Percentiles rank a stretch among this genome's conserved stretches.
phyloP scores from a whole-genome alignment of 495 filamentous ascomycete species.

The Durotheca rogersii region DNA sequence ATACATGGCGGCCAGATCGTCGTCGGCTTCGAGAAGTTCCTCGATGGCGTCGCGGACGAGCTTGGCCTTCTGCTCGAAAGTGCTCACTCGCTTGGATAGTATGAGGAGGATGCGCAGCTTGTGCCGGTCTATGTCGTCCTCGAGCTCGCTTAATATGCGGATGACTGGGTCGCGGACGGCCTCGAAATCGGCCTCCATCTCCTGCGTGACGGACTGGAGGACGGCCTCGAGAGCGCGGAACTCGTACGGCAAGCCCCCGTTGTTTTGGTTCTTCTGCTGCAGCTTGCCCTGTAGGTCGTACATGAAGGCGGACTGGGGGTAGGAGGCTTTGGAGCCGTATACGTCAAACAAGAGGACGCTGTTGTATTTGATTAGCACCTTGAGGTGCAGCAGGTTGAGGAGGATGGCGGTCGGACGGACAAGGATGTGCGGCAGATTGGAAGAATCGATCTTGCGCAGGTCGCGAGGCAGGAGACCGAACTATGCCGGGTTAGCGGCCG shows the following conservation, averaged over 20 bases:
- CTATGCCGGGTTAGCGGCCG: constrained; percentile 50
- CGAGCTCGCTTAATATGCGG: constrained; percentile 79
- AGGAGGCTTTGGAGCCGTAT: constrained; percentile 91
- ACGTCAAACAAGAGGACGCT: constrained; percentile 93
- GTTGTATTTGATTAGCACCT: constrained; percentile 91
- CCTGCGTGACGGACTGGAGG: constrained; percentile 77
- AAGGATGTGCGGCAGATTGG: constrained; percentile 92
- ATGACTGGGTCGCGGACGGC: constrained; percentile 89
- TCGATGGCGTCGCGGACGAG: constrained; percentile 94
- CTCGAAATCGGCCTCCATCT: constrained; percentile 90
- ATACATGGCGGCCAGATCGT: constrained; percentile 95
- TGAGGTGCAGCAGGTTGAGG: constrained; percentile 89
- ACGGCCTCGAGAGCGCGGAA: constrained; percentile 80
- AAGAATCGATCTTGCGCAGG: constrained; percentile 97
- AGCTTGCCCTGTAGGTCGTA: constrained; percentile 76
- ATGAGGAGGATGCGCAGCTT: constrained; percentile 87
- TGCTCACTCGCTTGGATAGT: constrained; percentile 91
- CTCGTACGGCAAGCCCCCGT: constrained; percentile 64
- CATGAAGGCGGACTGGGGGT: constrained; percentile 94
- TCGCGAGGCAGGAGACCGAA: constrained; percentile 95
- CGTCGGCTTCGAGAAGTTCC: constrained; percentile 95
- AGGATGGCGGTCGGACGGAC: constrained; percentile 92
- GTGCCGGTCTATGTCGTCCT: constrained; percentile 96
- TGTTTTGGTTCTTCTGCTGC: constrained; percentile 53
- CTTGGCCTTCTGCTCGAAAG: constrained; percentile 95